Evolutionary conservation across 2,329 filamentous ascomycete species (phyloP).

Genomic region (Phoma sp.): DNA sequence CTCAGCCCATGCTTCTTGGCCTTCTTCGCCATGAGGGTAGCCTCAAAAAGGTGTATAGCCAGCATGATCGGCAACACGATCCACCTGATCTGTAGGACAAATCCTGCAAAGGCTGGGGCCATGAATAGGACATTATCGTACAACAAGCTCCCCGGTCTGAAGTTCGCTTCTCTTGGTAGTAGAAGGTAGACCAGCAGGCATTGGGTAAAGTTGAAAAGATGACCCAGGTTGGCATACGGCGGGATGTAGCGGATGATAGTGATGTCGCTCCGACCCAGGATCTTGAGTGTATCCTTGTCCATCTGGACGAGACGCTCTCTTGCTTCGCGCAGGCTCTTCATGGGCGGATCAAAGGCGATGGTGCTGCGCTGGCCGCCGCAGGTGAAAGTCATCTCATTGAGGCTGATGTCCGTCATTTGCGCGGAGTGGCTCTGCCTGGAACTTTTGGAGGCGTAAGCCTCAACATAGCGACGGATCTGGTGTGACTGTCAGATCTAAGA

Average conservation of each 20-base stretch:
- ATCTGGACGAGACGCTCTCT: slow-evolving; percentile 77
- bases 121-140: slow-evolving; percentile 54
- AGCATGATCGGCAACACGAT: slow-evolving; percentile 67
- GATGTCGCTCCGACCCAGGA: slow-evolving; percentile 67
- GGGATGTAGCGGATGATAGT: slow-evolving; percentile 61
- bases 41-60: slow-evolving; percentile 71
- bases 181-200: slow-evolving; percentile 42
- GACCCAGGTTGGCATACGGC: slow-evolving; percentile 55
- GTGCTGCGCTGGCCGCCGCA: slow-evolving; percentile 58
- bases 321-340: slow-evolving; percentile 72
- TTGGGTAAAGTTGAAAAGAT: slow-evolving; percentile 62
- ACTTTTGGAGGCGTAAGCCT: slow-evolving; percentile 70
- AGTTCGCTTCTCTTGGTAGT: slow-evolving; percentile 40
- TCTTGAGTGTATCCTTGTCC: slow-evolving; percentile 66
- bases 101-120: slow-evolving; percentile 63
- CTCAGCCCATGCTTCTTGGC: slow-evolving; percentile 62
- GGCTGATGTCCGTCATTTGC: slow-evolving; percentile 69
- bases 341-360: slow-evolving; percentile 73
- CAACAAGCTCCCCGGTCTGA: slow-evolving; percentile 42
- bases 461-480: slow-evolving; percentile 75
- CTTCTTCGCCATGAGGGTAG: slow-evolving; percentile 56
- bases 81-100: slow-evolving; percentile 67
- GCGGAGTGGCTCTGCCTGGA: slow-evolving; percentile 64
- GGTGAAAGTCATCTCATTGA: slow-evolving; percentile 67
- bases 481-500: not conserved